Evolutionary conservation across 305 asterid genomes (phyloP).

Genomic region (Solanum chacoense): DNA sequence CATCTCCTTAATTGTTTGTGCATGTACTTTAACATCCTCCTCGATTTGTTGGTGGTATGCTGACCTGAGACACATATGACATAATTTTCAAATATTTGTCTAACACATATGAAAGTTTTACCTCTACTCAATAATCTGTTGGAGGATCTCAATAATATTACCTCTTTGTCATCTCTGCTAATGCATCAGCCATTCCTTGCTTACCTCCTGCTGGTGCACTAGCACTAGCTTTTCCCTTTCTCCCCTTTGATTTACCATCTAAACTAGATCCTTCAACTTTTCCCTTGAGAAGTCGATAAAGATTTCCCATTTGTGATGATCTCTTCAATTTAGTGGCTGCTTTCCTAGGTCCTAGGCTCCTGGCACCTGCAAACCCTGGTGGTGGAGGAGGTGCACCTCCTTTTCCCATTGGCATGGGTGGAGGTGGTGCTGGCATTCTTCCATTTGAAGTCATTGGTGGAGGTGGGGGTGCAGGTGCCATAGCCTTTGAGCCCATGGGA

Average conservation of each 20-base stretch:
- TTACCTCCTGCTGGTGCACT: constrained; percentile 39
- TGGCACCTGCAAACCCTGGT: constrained; percentile 34
- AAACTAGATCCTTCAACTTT: constrained; percentile 71
- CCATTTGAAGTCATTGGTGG: constrained; percentile 26
- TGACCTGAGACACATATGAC: constrained; percentile 14
- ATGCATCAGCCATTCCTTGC: constrained; percentile 66
- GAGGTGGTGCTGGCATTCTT: constrained; percentile 30
- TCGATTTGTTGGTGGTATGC: constrained; percentile 26
- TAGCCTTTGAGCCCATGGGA: constrained; percentile 6
- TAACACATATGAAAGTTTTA: neutral
- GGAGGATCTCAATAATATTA: neutral
- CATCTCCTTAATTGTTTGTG: constrained; percentile 17
- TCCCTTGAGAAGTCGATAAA: constrained; percentile 70
- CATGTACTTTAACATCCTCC: constrained; percentile 24
- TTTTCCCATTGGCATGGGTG: constrained; percentile 17
- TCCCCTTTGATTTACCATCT: constrained; percentile 35
- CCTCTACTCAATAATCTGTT: neutral
- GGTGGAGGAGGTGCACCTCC: constrained; percentile 58
- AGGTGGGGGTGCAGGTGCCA: constrained; percentile 42
- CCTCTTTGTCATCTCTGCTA: constrained; percentile 36
- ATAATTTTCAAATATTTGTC: neutral
- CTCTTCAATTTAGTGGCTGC: constrained; percentile 57
- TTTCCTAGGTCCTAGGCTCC: constrained; percentile 41
- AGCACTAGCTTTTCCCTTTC: constrained; percentile 43
- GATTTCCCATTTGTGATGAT: constrained; percentile 79